These are phyloP conservation scores for Nicotiana tomentosiformis DNA, from an alignment of 257 asterid genomes.

Conservation along the genomic window DNA sequence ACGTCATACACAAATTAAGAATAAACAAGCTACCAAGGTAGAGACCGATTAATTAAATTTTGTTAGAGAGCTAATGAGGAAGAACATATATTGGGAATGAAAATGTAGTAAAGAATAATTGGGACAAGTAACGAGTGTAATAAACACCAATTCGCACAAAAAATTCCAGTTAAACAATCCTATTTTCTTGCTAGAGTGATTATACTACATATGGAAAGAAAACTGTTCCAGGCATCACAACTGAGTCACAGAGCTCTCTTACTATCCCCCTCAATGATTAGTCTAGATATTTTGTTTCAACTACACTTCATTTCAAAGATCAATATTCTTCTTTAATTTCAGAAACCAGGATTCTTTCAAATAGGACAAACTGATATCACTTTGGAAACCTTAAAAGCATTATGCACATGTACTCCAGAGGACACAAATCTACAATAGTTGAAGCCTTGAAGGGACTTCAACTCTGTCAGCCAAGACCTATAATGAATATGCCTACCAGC, in stretches of 20 bases:
- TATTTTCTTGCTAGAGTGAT: not conserved
- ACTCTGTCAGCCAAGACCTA: not conserved
- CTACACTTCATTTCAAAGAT: not conserved
- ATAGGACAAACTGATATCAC: not conserved
- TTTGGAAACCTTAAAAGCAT: not conserved
- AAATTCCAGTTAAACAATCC: not conserved
- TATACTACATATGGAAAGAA: not conserved
- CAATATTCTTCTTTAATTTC: not conserved
- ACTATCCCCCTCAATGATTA: not conserved
- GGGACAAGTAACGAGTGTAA: not conserved
- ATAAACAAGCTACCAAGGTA: not conserved
- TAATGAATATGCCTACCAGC: not conserved
- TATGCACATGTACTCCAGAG: not conserved
- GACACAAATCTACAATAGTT: not conserved
- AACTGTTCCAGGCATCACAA: not conserved
- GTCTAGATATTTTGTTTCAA: not conserved
- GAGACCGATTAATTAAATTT: not conserved
- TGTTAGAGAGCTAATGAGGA: not conserved
- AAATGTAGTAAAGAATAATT: not conserved
- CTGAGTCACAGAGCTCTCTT: not conserved
- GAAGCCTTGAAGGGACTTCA: not conserved
- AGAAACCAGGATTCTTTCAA: constrained; percentile 1
- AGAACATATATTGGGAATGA: not conserved
- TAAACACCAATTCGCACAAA: not conserved
- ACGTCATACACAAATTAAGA: not conserved